Conservation (phyloP, 495 filamentous ascomycete genomes). For the Neurospora africana region DNA sequence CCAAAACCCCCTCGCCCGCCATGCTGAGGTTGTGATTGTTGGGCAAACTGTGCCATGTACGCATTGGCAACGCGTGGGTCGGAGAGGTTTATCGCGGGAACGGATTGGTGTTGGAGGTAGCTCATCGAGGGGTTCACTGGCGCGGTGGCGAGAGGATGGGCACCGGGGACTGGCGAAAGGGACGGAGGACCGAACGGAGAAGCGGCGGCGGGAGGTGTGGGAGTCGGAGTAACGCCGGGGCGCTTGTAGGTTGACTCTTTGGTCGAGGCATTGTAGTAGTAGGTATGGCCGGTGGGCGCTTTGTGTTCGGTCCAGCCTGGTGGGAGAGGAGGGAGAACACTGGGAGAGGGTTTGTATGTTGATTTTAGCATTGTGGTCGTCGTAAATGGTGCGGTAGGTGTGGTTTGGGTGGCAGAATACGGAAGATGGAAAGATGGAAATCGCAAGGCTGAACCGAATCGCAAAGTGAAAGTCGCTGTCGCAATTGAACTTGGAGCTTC, state of each 20-base stretch:
- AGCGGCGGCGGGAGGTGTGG: constrained; percentile 9
- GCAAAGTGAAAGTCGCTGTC: not conserved
- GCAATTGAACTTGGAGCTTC: not conserved
- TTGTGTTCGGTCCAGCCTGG: constrained; percentile 89
- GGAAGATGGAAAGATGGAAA: not conserved
- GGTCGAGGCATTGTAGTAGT: constrained; percentile 81
- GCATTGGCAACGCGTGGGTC: constrained; percentile 35
- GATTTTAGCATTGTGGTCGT: constrained; percentile 46
- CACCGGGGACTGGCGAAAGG: not conserved
- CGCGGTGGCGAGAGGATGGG: not conserved
- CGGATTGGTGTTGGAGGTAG: constrained; percentile 34
- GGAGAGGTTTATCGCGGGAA: constrained; percentile 34
- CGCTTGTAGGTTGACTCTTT: constrained; percentile 81
- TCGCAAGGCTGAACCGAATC: not conserved
- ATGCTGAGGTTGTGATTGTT: constrained; percentile 11
- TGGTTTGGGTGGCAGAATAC: not conserved
- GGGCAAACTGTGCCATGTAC: constrained; percentile 36
- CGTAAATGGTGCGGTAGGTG: too few species aligned
- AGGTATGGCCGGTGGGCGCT: constrained; percentile 77
- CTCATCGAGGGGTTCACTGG: constrained; percentile 23
- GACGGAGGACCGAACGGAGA: constrained; percentile 1
- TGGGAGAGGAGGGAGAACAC: constrained; percentile 47
- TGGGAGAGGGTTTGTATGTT: constrained; percentile 43
- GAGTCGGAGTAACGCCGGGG: constrained; percentile 35
- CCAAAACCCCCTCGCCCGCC: constrained; percentile 25